Base-by-base conservation (phyloP, 2,329 filamentous ascomycete genomes). In the Apiospora koreana region DNA sequence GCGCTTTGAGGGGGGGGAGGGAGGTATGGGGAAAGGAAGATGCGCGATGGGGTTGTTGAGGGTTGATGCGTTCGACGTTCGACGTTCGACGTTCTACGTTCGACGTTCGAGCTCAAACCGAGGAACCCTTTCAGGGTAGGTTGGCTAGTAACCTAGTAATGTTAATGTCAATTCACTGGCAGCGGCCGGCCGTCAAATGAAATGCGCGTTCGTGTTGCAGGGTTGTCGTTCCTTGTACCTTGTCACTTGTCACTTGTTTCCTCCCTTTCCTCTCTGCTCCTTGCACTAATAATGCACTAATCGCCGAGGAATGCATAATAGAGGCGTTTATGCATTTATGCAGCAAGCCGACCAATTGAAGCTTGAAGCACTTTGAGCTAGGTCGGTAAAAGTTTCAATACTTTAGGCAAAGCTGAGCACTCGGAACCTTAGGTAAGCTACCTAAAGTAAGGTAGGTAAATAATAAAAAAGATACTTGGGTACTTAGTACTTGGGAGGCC, bases 61-160 rank as follows among this genome's bases (percentile, higher is more conserved):
- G 18, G 16, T 35, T 62, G 54, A 38, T 35, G 54, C 10, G 28
- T 38, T n/a, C n/a, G 31, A 18, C 4, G 25, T 25, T 58, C n/a
- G n/a, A n/a, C n/a, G n/a, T n/a, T n/a, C n/a, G n/a, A n/a, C n/a
- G n/a, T n/a, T n/a, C n/a, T n/a, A n/a, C n/a, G n/a, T n/a, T n/a
- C n/a, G n/a, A n/a, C n/a, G n/a, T 35, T 58, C 50, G 50, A 31
- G 28, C 31, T 58, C 50, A 58, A n/a, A 38, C 54, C 54, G 54
- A 38, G 35, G 54, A 58, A 62, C 50, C 50, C 50, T 58, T 58
- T 35, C 50, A 58, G 50, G 50, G 50, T 58, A 58, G n/a, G 23
- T 25, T 28, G 46, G 46, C 46, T 16, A 28, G 8, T 35, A 8
- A 8, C 10, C 9, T 38, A 38, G 35, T 38, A 5, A 3, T 12